Evolutionary conservation across 805 yeast genomes (phyloP).

Genomic region (Debaryomyces castellii): DNA sequence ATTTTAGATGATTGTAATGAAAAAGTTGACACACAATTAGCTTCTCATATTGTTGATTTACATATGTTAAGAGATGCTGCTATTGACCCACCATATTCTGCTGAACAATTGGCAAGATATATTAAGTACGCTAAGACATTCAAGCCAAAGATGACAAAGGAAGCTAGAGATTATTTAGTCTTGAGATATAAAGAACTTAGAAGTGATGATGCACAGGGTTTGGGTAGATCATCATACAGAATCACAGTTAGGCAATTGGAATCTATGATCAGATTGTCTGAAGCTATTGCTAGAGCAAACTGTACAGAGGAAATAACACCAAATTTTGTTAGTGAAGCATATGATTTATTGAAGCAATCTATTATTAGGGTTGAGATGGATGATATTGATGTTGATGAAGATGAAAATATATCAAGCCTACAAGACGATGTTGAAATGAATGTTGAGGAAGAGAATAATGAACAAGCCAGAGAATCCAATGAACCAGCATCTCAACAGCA

Average conservation of each 20-base stretch:
- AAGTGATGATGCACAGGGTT: conserved; percentile 86
- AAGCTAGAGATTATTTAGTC: conserved; percentile 76
- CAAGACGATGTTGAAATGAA: conserved; percentile 19
- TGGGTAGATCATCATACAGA: conserved; percentile 81
- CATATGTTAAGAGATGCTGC: conserved; percentile 92
- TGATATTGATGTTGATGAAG: conserved; percentile 85
- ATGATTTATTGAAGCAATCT: conserved; percentile 82
- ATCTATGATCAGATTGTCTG: conserved; percentile 87
- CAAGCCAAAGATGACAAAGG: conserved; percentile 82
- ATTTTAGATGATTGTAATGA: conserved; percentile 94
- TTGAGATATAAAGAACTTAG: conserved; percentile 81
- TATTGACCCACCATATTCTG: conserved; percentile 82
- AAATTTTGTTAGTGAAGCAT: conserved; percentile 88
- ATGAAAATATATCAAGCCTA: conserved; percentile 25
- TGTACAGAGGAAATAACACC: conserved; percentile 87
- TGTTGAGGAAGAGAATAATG: conserved; percentile 5
- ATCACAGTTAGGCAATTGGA: conserved; percentile 97
- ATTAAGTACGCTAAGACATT: conserved; percentile 91
- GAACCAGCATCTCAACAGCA: background rate
- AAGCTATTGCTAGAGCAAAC: conserved; percentile 96
- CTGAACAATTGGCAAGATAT: conserved; percentile 84
- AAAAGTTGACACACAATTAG: conserved; percentile 82
- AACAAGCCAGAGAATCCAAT: conserved; percentile 2
- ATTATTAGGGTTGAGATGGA: conserved; percentile 93
- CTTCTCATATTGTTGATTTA: conserved; percentile 87